A percentile compares a stretch with the other conserved stretches of the same genome.
Evolutionary conservation across 2,329 filamentous ascomycete species (phyloP).

Genomic region (Cordyceps fumosorosea): DNA sequence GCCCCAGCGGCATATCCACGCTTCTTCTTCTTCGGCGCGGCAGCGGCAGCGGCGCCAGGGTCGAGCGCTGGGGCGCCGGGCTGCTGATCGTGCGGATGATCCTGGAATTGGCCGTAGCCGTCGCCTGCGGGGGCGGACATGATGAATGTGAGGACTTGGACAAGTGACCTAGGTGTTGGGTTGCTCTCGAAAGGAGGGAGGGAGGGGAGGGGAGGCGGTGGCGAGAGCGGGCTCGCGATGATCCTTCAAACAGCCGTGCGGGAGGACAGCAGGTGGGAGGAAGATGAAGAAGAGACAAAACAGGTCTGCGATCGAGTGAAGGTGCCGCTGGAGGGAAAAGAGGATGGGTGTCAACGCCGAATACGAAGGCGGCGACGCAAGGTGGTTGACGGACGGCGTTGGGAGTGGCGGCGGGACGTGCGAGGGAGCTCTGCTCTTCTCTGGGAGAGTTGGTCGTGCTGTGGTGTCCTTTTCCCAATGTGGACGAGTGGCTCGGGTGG

Average conservation of each 20-base stretch:
- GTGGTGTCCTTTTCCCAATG: slow-evolving; percentile 14
- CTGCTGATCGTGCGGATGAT: slow-evolving; percentile 34
- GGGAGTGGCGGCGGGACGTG: slow-evolving; percentile 11
- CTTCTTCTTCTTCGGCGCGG: slow-evolving; percentile 72
- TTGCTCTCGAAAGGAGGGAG: slow-evolving; percentile 17
- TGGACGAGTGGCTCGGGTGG: slow-evolving; percentile 6
- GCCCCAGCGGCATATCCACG: slow-evolving; percentile 89
- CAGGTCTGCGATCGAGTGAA: neutral
- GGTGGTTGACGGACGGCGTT: slow-evolving; percentile 5
- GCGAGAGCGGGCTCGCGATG: slow-evolving; percentile 13
- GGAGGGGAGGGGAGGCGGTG: slow-evolving; percentile 19
- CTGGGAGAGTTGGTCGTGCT: slow-evolving; percentile 5
- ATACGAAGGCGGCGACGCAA: slow-evolving; percentile 10
- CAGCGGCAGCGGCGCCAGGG: slow-evolving; percentile 32
- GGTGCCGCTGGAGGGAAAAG: neutral
- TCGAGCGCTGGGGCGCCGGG: slow-evolving; percentile 27
- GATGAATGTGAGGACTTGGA: slow-evolving; percentile 19
- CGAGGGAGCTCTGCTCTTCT: slow-evolving; percentile 7
- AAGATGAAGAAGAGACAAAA: neutral
- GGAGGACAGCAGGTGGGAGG: neutral
- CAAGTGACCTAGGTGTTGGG: neutral
- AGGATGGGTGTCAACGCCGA: slow-evolving; percentile 5
- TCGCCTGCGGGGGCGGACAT: slow-evolving; percentile 55
- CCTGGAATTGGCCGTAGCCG: slow-evolving; percentile 45
- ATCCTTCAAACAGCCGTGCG: slow-evolving; percentile 4